phyloP scores from a whole-genome alignment of 2,329 filamentous ascomycete species.

The Sporothrix curviconia region DNA sequence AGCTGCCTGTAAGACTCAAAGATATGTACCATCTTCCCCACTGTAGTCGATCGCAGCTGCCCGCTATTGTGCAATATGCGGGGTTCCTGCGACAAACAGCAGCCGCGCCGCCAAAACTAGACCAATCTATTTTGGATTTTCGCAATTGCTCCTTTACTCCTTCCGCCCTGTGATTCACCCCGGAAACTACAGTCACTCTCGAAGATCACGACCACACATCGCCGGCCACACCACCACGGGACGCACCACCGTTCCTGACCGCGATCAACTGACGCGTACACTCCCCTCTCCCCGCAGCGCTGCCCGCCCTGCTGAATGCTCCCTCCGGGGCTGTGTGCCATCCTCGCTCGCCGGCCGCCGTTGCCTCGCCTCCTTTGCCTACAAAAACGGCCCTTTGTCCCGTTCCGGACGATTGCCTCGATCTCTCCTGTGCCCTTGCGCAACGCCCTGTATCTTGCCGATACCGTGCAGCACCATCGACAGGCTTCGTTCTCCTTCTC shows the following conservation, averaged over 20 bases:
- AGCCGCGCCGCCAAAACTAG: conserved; percentile 3
- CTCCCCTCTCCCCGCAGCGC: background rate
- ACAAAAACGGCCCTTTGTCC: background rate
- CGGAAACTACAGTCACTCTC: background rate
- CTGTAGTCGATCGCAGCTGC: too few relatives aligned
- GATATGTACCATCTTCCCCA: too few relatives aligned
- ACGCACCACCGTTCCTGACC: too few relatives aligned
- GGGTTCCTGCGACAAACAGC: background rate
- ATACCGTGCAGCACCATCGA: background rate
- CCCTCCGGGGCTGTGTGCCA: conserved; percentile 4
- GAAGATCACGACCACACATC: background rate
- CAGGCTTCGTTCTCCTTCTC: background rate
- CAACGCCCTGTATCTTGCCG: too few relatives aligned
- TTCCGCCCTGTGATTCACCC: background rate
- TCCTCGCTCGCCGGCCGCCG: conserved; percentile 6
- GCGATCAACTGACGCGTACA: background rate
- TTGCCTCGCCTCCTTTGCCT: background rate
- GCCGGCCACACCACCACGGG: background rate
- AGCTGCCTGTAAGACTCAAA: too few relatives aligned
- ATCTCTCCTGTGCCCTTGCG: too few relatives aligned
- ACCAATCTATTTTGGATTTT: background rate
- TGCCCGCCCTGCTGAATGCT: conserved; percentile 12
- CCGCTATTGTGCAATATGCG: conserved; percentile 12
- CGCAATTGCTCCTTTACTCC: background rate
- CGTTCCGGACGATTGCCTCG: background rate